Base-by-base conservation (phyloP, 2,329 filamentous ascomycete species). In the Graphilbum sp. region DNA sequence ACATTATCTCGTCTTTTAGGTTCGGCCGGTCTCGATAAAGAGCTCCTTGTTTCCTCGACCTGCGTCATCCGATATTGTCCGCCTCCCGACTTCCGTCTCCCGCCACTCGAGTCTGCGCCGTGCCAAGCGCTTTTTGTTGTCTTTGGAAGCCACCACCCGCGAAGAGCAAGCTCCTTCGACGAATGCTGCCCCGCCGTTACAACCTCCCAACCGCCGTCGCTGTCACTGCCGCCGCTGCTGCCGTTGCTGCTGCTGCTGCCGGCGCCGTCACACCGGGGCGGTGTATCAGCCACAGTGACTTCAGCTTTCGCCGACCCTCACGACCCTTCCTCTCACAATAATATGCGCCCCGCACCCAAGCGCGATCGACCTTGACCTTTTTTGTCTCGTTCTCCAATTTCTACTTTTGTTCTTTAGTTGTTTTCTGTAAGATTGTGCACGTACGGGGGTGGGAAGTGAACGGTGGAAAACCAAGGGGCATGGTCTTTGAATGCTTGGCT, bases 1-100 rank as follows among this genome's bases (percentile, higher is more conserved):
- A 77, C 70, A 32, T 71, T 70, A 67, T 64, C 64, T 66, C 67
- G 65, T 72, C 62, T 74, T 81, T 69, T 82, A 93, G 85, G 79
- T 93, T 93, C 79, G 84, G 85, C 69, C 82, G 86, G n/a, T n/a
- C n/a, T 66, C 84, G 85, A 81, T 93, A 86, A 76, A 53, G 53
- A 27, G 12, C 39, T 37, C 32, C 19, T 20, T 17, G 10, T 36
- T 35, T 36, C 33, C 33, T 31, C n/a, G n/a, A n/a, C n/a, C n/a
- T n/a, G n/a, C n/a, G n/a, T n/a, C n/a, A n/a, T n/a, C n/a, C n/a
- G n/a, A n/a, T n/a, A n/a, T n/a, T n/a, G n/a, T n/a, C n/a, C 39
- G 42, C 36, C 40, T 20, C 2, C 27, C 30, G 34, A 23, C 29
- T 24, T 19, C 21, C 20, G 15, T 5, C 27, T 29, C 27, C 27